Conservation (phyloP, 2,329 filamentous ascomycete genomes). For the Fusarium coicis region DNA sequence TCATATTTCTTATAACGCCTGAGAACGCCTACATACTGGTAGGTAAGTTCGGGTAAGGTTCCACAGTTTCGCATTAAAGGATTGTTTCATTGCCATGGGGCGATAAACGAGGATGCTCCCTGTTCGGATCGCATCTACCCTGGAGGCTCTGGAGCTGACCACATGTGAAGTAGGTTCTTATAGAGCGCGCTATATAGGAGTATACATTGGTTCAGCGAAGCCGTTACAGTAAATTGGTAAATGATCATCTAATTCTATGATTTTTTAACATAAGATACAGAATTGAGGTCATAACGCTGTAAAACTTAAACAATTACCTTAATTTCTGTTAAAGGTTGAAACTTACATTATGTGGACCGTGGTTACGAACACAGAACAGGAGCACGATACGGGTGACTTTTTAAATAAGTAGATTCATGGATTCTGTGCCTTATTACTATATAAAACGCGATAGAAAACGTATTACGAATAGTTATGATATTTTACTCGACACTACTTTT, state of each 20-base stretch:
- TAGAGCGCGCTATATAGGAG: not conserved
- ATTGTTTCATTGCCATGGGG: constrained; percentile 1
- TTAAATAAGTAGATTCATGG: no score
- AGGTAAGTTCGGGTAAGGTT: not conserved
- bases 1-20: not conserved
- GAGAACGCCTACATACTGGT: not conserved
- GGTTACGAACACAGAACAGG: not conserved
- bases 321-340: no score
- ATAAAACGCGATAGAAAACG: not conserved
- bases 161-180: not conserved
- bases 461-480: not conserved
- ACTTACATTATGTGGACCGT: not conserved
- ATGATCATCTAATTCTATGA: no score
- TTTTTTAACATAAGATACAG: no score
- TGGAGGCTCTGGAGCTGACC: not conserved
- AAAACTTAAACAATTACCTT: not conserved
- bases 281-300: not conserved
- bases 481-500: not conserved
- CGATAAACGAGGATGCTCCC: not conserved
- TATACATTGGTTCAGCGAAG: not conserved
- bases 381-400: no score
- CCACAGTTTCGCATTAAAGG: not conserved
- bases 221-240: no score
- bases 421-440: not conserved
- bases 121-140: not conserved